Evolutionary conservation across 225 moss, liverwort and hornwort genomes (phyloP).

Genomic region (Thuidium tamariscinum): DNA sequence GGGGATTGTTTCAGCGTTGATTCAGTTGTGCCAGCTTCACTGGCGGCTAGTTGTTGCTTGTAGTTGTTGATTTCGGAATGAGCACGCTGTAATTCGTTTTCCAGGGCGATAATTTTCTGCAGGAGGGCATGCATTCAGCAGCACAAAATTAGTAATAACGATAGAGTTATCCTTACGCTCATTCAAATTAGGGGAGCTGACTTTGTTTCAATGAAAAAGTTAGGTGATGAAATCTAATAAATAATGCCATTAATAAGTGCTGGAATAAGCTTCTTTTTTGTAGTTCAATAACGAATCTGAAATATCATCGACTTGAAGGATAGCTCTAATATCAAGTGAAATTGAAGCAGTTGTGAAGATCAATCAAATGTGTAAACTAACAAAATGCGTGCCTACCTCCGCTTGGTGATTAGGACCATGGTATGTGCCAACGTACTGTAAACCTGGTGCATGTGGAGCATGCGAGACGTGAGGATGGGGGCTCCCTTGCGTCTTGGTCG

Average conservation of each 20-base stretch:
- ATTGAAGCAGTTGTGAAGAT: not conserved
- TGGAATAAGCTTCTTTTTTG: not conserved
- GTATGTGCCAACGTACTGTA: constrained; percentile 39
- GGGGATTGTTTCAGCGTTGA: constrained; percentile 6
- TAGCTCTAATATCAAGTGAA: not conserved
- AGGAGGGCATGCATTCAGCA: not conserved
- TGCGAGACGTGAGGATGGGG: not conserved
- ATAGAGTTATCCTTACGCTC: not conserved
- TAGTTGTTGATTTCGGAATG: constrained; percentile 36
- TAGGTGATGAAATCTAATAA: not conserved
- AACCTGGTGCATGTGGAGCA: constrained; percentile 4
- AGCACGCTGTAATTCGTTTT: constrained; percentile 33
- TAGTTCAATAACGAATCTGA: not conserved
- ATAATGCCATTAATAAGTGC: not conserved
- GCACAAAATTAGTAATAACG: not conserved
- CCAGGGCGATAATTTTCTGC: constrained; percentile 37
- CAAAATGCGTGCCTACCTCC: constrained; percentile 15
- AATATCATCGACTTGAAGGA: not conserved
- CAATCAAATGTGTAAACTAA: not conserved
- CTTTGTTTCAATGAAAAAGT: not conserved
- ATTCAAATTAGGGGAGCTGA: not conserved
- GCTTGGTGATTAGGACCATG: constrained; percentile 38
- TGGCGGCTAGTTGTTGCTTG: constrained; percentile 26
- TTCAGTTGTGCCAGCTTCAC: constrained; percentile 13
- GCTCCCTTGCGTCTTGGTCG: constrained; percentile 14